A percentile compares a stretch with the other conserved stretches of the same genome.
phyloP scores from a whole-genome alignment of 2,329 filamentous ascomycete species.

The Colletotrichum falcatum region DNA sequence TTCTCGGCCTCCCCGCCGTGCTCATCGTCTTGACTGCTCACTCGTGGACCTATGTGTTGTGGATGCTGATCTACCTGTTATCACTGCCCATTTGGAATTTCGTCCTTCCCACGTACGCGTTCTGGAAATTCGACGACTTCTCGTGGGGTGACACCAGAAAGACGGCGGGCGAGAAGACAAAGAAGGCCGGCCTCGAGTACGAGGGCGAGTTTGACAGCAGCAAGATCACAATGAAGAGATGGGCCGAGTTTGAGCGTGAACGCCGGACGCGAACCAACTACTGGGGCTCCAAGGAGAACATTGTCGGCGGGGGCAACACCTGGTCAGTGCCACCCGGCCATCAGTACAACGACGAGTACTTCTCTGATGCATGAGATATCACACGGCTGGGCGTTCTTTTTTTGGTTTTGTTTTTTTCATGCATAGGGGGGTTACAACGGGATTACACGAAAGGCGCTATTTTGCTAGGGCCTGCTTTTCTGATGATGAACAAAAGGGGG shows the following conservation, averaged over 20 bases:
- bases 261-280: conserved; percentile 63
- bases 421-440: conserved; percentile 29
- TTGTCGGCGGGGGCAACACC: conserved; percentile 55
- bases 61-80: conserved; percentile 96
- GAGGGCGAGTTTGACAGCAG: conserved; percentile 98
- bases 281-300: conserved; percentile 66
- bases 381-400: conserved; percentile 34
- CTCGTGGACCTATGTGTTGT: conserved; percentile 89
- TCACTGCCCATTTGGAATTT: conserved; percentile 99
- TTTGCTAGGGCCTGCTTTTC: conserved; percentile 21
- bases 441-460: conserved; percentile 38
- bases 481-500: conserved; percentile 26
- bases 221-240: conserved; percentile 99
- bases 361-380: conserved; percentile 60
- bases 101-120: conserved; percentile 90
- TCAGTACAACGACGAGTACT: conserved; percentile 67
- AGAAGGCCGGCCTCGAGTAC: conserved; percentile 86
- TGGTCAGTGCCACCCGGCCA: conserved; percentile 60
- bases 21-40: conserved; percentile 95
- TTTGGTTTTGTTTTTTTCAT: background rate
- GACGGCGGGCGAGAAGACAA: conserved; percentile 89
- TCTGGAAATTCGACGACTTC: conserved; percentile 99
- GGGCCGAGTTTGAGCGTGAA: conserved; percentile 92
- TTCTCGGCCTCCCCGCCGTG: conserved; percentile 91
- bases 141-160: conserved; percentile 98